phyloP scores from a whole-genome alignment of 2,329 filamentous ascomycete genomes.

The Plenodomus tracheiphilus region DNA sequence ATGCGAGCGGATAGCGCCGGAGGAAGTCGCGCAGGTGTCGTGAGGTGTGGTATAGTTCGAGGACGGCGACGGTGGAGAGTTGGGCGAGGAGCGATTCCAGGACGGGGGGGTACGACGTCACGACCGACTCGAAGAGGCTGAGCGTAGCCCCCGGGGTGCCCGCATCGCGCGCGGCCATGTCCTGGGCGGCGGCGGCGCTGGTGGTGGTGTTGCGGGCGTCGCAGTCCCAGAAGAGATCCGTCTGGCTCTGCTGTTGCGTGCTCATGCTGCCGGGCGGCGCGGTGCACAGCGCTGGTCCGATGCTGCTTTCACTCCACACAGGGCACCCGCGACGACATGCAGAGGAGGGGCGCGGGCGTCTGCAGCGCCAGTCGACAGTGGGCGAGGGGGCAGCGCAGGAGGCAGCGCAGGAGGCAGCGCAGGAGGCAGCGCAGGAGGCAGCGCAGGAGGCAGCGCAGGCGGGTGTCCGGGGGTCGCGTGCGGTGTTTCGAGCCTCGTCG shows the following conservation, averaged over 20 bases:
- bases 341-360: conserved; percentile 18
- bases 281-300: conserved; percentile 27
- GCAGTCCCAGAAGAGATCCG: conserved; percentile 23
- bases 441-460: neutral
- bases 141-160: conserved; percentile 16
- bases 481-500: neutral
- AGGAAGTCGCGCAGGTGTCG: conserved; percentile 59
- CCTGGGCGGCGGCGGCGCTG: conserved; percentile 1
- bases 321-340: conserved; percentile 35
- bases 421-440: conserved; percentile 16
- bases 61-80: conserved; percentile 58
- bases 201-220: conserved; percentile 6
- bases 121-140: conserved; percentile 56
- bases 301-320: conserved; percentile 21
- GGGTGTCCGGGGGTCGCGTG: neutral
- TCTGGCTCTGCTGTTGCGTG: conserved; percentile 19
- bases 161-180: conserved; percentile 3
- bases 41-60: conserved; percentile 63
- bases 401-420: no score
- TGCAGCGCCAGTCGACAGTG: conserved; percentile 21
- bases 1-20: conserved; percentile 61
- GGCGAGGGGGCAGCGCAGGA: conserved; percentile 3
- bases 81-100: conserved; percentile 63
- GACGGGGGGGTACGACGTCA: conserved; percentile 61
- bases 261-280: conserved; percentile 32